Evolutionary conservation across 1,284 basidiomycete genomes (phyloP).

Genomic region (Paramarasmius palmivorus): DNA sequence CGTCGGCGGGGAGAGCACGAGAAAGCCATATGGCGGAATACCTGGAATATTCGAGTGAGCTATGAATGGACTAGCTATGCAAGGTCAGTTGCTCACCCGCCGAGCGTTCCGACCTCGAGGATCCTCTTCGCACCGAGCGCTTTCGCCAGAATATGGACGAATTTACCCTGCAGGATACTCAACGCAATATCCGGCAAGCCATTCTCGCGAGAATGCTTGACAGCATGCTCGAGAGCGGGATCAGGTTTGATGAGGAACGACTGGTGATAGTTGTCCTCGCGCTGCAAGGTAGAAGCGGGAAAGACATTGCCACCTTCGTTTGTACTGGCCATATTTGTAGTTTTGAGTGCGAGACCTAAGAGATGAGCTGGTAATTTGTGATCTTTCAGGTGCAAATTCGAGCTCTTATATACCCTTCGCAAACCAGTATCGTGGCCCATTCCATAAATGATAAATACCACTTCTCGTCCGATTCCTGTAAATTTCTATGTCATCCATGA

Average conservation of each 20-base stretch:
- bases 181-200: conserved; percentile 57
- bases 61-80: not conserved
- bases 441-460: no score
- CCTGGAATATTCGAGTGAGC: conserved; percentile 26
- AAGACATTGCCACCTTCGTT: no score
- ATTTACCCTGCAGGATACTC: conserved; percentile 56
- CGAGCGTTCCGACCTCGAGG: conserved; percentile 63
- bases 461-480: no score
- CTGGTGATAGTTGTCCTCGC: conserved; percentile 45
- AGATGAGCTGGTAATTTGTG: no score
- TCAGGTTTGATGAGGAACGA: conserved; percentile 49
- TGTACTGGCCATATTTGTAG: no score
- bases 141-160: conserved; percentile 48
- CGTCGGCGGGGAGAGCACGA: conserved; percentile 53
- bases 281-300: not conserved
- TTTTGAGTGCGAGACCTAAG: no score
- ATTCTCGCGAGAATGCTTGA: conserved; percentile 41
- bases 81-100: conserved; percentile 43
- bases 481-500: no score
- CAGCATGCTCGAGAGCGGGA: conserved; percentile 41
- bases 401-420: no score
- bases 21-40: conserved; percentile 65
- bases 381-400: no score
- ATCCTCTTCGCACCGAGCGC: conserved; percentile 52
- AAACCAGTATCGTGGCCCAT: no score